A percentile compares a stretch with the other conserved stretches of the same genome.
Conservation (phyloP, 1,139 yeast genomes). For the Nematodospora anomalae region DNA sequence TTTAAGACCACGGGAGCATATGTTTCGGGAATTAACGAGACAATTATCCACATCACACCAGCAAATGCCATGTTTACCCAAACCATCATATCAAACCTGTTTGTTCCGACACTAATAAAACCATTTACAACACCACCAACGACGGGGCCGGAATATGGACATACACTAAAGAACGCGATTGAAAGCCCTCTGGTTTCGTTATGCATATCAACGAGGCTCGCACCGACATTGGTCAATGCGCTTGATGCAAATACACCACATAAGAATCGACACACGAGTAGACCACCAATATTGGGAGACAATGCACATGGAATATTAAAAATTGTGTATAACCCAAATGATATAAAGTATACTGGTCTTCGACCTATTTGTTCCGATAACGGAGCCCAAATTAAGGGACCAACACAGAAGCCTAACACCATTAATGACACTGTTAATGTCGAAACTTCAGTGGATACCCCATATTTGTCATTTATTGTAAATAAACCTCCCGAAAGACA, state of each 20-base stretch:
- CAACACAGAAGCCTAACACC: conserved; percentile 87
- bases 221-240: conserved; percentile 85
- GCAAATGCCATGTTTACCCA: conserved; percentile 95
- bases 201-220: conserved; percentile 85
- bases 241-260: conserved; percentile 87
- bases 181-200: conserved; percentile 82
- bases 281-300: conserved; percentile 78
- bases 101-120: conserved; percentile 70
- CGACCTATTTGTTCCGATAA: conserved; percentile 84
- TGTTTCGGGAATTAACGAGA: conserved; percentile 76
- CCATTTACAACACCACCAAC: conserved; percentile 90
- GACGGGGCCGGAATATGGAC: conserved; percentile 92
- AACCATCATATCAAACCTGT: conserved; percentile 66
- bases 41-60: conserved; percentile 73
- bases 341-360: conserved; percentile 76
- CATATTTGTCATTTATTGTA: conserved; percentile 59
- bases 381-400: conserved; percentile 91
- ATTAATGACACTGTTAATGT: conserved; percentile 77
- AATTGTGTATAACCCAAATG: conserved; percentile 70
- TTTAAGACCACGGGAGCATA: conserved; percentile 86
- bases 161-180: conserved; percentile 86
- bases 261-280: conserved; percentile 76
- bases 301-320: conserved; percentile 90
- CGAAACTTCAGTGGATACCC: conserved; percentile 76
- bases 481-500: conserved; percentile 84